Conservation (phyloP, 371 early-diverging fungal genomes). For the Mortierella sp. region DNA sequence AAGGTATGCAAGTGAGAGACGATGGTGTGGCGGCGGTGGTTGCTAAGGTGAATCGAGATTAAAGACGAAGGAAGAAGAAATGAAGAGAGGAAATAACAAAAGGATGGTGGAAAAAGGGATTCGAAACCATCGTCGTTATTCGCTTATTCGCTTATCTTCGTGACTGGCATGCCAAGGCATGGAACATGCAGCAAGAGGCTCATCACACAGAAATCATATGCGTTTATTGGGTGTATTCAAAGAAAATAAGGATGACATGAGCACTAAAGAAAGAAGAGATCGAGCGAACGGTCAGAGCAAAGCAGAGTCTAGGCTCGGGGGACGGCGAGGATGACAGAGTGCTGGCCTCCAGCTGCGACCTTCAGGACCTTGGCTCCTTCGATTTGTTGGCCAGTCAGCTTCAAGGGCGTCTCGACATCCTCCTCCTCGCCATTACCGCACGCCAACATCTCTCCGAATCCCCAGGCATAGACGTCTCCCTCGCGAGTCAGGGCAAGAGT, state of each 20-base stretch:
- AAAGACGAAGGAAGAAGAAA: not conserved
- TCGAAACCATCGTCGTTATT: not conserved
- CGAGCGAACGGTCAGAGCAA: not conserved
- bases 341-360: constrained; percentile 84
- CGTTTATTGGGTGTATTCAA: too few species aligned
- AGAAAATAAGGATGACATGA: too few species aligned
- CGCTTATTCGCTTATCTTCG: too few species aligned
- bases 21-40: not conserved
- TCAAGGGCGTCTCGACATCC: constrained; percentile 60
- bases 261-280: not conserved
- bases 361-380: constrained; percentile 61
- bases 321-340: constrained; percentile 73
- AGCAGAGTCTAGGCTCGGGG: not conserved
- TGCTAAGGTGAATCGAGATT: not conserved
- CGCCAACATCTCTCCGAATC: constrained; percentile 85
- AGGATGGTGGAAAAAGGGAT: not conserved
- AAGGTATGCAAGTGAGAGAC: not conserved
- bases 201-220: too few species aligned
- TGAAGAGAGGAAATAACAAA: not conserved
- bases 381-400: constrained; percentile 49
- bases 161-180: too few species aligned
- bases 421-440: constrained; percentile 84
- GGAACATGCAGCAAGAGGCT: not conserved
- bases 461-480: constrained; percentile 92
- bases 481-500: constrained; percentile 78